Conservation (phyloP, 306 rosid species). For the Cicer judaicum region DNA sequence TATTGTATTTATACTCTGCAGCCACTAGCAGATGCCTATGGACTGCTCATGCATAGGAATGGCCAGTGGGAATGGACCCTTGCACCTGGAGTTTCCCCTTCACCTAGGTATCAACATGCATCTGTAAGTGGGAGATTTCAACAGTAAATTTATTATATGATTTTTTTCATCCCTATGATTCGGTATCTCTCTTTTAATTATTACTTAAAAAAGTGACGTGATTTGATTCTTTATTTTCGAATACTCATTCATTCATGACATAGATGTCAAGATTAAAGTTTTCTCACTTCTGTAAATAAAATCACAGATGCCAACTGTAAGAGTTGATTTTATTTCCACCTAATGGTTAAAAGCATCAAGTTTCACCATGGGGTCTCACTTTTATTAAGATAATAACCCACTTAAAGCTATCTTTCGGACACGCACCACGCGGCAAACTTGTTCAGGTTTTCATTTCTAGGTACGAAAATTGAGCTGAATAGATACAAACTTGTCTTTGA, state of each 20-base stretch:
- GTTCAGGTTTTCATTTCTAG: neutral
- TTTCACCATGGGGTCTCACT: constrained; percentile 19
- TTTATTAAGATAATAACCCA: neutral
- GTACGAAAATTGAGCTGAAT: neutral
- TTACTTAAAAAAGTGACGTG: constrained; percentile 6
- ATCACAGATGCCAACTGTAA: constrained; percentile 10
- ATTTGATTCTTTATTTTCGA: constrained; percentile 32
- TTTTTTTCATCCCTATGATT: constrained; percentile 28
- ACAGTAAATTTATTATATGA: constrained; percentile 29
- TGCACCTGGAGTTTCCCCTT: constrained; percentile 99
- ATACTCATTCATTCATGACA: neutral
- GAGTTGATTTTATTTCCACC: constrained; percentile 14
- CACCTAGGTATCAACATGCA: constrained; percentile 96
- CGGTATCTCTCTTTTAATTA: neutral
- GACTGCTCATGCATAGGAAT: constrained; percentile 95
- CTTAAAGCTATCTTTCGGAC: constrained; percentile 32
- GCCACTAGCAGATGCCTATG: constrained; percentile 97
- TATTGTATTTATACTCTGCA: constrained; percentile 48
- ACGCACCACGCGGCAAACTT: neutral
- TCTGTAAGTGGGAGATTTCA: constrained; percentile 72
- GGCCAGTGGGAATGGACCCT: constrained; percentile 99
- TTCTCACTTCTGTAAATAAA: constrained; percentile 8
- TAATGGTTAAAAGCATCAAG: constrained; percentile 2
- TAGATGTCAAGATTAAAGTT: constrained; percentile 27
- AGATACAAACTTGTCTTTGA: neutral